Percentiles rank a stretch among this genome's conserved stretches.
phyloP scores from a whole-genome alignment of 2,329 filamentous ascomycete genomes.

The Pseudogymnoascus sp. region DNA sequence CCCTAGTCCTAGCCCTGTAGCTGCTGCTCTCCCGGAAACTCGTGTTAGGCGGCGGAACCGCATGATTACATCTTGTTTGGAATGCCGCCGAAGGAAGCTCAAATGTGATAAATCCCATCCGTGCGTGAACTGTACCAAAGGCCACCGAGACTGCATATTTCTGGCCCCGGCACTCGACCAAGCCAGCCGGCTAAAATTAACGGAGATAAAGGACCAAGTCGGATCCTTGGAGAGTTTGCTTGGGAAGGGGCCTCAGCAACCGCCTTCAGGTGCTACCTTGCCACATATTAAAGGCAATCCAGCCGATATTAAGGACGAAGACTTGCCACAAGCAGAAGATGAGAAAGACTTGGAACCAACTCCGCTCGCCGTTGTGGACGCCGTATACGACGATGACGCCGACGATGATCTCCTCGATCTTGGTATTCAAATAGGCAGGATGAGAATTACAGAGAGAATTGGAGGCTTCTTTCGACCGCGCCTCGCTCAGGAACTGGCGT shows the following conservation, averaged over 20 bases:
- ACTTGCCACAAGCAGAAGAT: conserved; percentile 39
- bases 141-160: conserved; percentile 40
- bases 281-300: conserved; percentile 20
- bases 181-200: conserved; percentile 60
- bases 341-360: conserved; percentile 59
- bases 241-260: conserved; percentile 58
- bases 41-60: conserved; percentile 44
- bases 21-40: neutral
- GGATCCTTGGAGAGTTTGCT: conserved; percentile 62
- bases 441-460: conserved; percentile 67
- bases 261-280: conserved; percentile 15
- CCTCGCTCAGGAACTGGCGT: conserved; percentile 57
- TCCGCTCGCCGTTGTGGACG: conserved; percentile 55
- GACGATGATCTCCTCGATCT: conserved; percentile 64
- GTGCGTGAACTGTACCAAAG: conserved; percentile 53
- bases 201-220: conserved; percentile 73
- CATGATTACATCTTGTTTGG: conserved; percentile 62
- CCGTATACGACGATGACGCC: conserved; percentile 58
- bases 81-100: conserved; percentile 68
- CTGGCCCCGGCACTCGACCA: conserved; percentile 48
- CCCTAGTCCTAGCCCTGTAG: neutral
- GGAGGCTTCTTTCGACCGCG: conserved; percentile 66
- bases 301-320: conserved; percentile 43
- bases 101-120: conserved; percentile 70
- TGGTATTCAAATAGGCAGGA: conserved; percentile 62